Percentiles rank a stretch among this genome's conserved stretches.
Conservation (phyloP, 1,284 basidiomycete genomes). For the Moesziomyces sp. region DNA sequence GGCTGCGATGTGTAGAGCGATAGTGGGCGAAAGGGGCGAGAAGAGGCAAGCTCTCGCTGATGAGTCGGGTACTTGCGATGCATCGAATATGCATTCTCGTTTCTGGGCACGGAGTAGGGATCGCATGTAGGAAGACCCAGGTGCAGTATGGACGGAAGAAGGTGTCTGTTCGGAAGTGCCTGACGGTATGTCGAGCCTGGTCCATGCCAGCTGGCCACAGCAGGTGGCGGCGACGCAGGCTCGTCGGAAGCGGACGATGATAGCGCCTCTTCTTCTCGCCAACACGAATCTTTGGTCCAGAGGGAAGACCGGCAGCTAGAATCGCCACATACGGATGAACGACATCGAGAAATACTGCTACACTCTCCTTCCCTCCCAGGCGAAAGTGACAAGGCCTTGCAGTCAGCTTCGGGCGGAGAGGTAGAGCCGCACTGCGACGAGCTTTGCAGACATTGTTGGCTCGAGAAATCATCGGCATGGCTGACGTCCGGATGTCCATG, state of each 20-base stretch:
- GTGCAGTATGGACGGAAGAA: constrained; percentile 21
- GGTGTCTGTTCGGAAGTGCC: constrained; percentile 3
- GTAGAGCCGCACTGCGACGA: too few species aligned
- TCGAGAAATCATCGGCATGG: too few species aligned
- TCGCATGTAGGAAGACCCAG: constrained; percentile 25
- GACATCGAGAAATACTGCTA: background rate
- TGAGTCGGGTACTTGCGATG: constrained; percentile 15
- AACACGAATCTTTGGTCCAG: constrained; percentile 29
- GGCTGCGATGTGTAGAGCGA: constrained; percentile 33
- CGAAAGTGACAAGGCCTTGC: too few species aligned
- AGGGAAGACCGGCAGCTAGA: constrained; percentile 16
- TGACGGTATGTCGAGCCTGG: background rate
- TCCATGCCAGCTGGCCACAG: constrained; percentile 3
- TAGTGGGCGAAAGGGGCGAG: constrained; percentile 22
- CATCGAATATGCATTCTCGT: constrained; percentile 19
- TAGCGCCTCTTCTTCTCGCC: constrained; percentile 25
- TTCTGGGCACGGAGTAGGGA: background rate
- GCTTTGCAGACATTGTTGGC: too few species aligned
- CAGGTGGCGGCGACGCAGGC: constrained; percentile 15
- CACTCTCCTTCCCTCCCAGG: too few species aligned
- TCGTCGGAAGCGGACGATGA: constrained; percentile 26
- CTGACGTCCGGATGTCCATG: background rate
- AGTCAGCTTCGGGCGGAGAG: too few species aligned
- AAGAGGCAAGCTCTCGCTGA: background rate
- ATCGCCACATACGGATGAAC: constrained; percentile 1